Evolutionary conservation across 2,329 filamentous ascomycete species (phyloP).

Genomic region (Onygena corvina): DNA sequence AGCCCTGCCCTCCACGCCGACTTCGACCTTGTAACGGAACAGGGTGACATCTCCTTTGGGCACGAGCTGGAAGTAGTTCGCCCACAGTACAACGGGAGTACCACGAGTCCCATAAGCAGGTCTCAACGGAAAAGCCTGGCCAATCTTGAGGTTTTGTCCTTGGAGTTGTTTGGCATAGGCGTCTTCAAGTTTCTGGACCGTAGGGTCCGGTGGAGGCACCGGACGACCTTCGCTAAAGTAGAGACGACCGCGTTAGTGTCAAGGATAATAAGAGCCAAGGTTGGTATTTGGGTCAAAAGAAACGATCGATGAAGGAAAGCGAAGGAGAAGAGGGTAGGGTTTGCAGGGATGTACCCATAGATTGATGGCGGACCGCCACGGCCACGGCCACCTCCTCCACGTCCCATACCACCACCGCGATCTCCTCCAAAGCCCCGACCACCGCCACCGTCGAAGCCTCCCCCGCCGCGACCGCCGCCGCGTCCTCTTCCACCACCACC

Average conservation of each 20-base stretch:
- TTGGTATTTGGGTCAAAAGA: not conserved
- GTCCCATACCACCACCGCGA: conserved; percentile 14
- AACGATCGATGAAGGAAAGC: not conserved
- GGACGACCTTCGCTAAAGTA: conserved; percentile 8
- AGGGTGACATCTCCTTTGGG: conserved; percentile 27
- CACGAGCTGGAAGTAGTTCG: conserved; percentile 31
- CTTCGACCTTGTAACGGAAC: conserved; percentile 33
- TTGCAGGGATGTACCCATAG: conserved; percentile 18
- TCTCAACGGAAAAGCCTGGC: conserved; percentile 23
- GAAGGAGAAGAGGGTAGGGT: conserved; percentile 13
- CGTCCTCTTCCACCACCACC: conserved; percentile 3
- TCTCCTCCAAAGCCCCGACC: conserved; percentile 7
- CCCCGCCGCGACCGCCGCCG: conserved; percentile 7
- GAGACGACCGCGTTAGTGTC: not conserved
- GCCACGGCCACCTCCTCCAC: conserved; percentile 22
- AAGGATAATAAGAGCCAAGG: not conserved
- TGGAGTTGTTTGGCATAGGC: conserved; percentile 17
- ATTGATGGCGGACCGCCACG: conserved; percentile 14
- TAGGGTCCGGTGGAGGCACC: conserved; percentile 16
- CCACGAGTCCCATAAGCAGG: conserved; percentile 31
- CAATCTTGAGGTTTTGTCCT: conserved; percentile 11
- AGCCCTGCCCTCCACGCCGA: conserved; percentile 19
- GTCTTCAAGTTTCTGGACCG: conserved; percentile 23
- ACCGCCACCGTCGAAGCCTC: conserved; percentile 7
- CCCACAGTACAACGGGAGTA: conserved; percentile 24